Percentiles rank a stretch among this genome's conserved stretches.
phyloP scores from a whole-genome alignment of 306 rosid species.

The Mimosa bimucronata region DNA sequence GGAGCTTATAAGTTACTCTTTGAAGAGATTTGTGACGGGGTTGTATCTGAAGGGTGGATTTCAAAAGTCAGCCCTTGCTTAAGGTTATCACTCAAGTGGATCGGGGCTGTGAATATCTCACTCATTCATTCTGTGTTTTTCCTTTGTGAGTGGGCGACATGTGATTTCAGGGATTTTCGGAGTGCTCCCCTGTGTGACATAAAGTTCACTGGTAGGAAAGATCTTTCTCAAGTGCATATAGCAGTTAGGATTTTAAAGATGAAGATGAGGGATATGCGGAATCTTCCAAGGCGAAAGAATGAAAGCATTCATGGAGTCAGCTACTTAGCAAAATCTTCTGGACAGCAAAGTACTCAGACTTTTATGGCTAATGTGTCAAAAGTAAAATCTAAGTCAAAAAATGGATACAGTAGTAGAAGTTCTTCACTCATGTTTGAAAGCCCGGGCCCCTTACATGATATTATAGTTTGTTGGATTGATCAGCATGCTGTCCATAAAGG shows the following conservation, averaged over 20 bases:
- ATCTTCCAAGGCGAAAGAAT: constrained; percentile 47
- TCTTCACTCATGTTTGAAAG: constrained; percentile 67
- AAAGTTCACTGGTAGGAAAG: constrained; percentile 85
- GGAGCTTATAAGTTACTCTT: constrained; percentile 70
- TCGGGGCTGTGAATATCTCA: constrained; percentile 59
- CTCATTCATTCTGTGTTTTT: constrained; percentile 83
- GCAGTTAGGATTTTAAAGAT: constrained; percentile 74
- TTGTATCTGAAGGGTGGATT: constrained; percentile 70
- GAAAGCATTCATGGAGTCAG: constrained; percentile 45
- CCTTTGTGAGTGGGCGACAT: constrained; percentile 98
- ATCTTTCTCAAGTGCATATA: constrained; percentile 76
- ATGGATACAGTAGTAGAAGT: constrained; percentile 39
- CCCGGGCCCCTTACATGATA: constrained; percentile 93
- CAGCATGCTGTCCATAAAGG: constrained; percentile 83
- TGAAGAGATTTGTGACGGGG: constrained; percentile 70
- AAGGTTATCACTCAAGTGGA: constrained; percentile 83
- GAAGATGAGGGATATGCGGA: constrained; percentile 62
- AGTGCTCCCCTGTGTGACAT: constrained; percentile 59
- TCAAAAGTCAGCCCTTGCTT: constrained; percentile 80
- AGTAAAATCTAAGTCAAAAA: constrained; percentile 46
- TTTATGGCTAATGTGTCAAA: constrained; percentile 45
- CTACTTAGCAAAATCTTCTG: constrained; percentile 47
- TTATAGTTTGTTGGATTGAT: constrained; percentile 95
- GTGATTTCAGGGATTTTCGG: constrained; percentile 86
- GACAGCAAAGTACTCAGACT: constrained; percentile 49